These are phyloP conservation scores for Echites panduratus DNA, from an alignment of 257 asterid genomes.

Conservation along the genomic window DNA sequence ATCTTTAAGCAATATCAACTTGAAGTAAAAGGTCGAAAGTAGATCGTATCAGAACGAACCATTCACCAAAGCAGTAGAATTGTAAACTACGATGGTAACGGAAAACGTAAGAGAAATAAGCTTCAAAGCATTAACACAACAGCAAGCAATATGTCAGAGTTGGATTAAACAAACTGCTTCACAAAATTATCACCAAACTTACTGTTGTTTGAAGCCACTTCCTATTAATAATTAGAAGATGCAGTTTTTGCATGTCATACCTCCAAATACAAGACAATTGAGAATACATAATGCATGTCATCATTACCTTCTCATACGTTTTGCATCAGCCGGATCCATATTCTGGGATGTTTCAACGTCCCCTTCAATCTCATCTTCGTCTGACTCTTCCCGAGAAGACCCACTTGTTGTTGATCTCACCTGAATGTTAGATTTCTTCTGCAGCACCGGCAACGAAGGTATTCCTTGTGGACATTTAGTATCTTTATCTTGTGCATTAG, in stretches of 20 bases:
- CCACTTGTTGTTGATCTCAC: slow-evolving; percentile 85
- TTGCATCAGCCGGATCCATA: slow-evolving; percentile 62
- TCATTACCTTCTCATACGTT: slow-evolving; percentile 83
- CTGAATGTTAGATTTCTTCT: slow-evolving; percentile 50
- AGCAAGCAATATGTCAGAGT: not conserved
- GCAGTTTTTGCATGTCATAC: not conserved
- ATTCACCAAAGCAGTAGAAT: not conserved
- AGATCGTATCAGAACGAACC: not conserved
- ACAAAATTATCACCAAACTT: not conserved
- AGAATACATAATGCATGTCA: slow-evolving; percentile 8
- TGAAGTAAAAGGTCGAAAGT: not conserved
- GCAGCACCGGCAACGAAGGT: slow-evolving; percentile 47
- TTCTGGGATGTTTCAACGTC: slow-evolving; percentile 63
- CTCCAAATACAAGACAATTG: slow-evolving; percentile 7
- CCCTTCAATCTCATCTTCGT: slow-evolving; percentile 88
- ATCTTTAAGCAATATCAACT: not conserved
- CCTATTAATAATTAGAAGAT: not conserved
- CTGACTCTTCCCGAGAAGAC: slow-evolving; percentile 79
- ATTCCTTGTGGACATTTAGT: slow-evolving; percentile 43
- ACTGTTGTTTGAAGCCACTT: not conserved
- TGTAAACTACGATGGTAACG: not conserved
- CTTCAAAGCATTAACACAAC: not conserved
- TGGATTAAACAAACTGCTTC: not conserved
- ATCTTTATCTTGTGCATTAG: slow-evolving; percentile 51
- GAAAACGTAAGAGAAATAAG: not conserved